These are phyloP conservation scores for Dactylellina cionopaga DNA, from an alignment of 2,329 filamentous ascomycete genomes.

Conservation along the genomic window DNA sequence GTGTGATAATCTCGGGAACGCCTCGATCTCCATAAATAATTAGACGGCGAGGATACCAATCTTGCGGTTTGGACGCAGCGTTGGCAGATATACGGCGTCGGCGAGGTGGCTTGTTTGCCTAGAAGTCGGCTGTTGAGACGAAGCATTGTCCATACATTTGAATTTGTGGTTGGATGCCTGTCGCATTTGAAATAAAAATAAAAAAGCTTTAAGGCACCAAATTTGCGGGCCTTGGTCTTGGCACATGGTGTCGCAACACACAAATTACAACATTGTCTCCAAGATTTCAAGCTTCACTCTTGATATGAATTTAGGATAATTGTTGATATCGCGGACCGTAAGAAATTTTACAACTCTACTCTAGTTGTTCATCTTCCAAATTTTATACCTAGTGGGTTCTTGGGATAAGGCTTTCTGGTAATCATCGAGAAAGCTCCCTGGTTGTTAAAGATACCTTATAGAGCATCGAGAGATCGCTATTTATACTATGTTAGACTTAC, in stretches of 20 bases:
- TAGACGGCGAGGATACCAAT: slow-evolving; percentile 32
- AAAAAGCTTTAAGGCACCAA: neutral
- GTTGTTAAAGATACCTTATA: too few species aligned
- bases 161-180: slow-evolving; percentile 24
- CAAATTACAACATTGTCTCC: slow-evolving; percentile 18
- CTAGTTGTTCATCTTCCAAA: too few species aligned
- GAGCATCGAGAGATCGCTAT: too few species aligned
- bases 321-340: too few species aligned
- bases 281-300: neutral
- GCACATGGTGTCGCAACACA: slow-evolving; percentile 15
- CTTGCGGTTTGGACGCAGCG: slow-evolving; percentile 37
- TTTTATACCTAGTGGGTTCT: too few species aligned
- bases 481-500: too few species aligned
- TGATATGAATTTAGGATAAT: too few species aligned
- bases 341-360: too few species aligned
- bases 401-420: too few species aligned
- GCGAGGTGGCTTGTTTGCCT: slow-evolving; percentile 52
- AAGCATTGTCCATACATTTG: slow-evolving; percentile 42
- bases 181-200: slow-evolving; percentile 26
- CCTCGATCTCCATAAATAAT: slow-evolving; percentile 2
- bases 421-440: too few species aligned
- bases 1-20: slow-evolving; percentile 33
- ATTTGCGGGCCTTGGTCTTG: slow-evolving; percentile 14
- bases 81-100: slow-evolving; percentile 44
- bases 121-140: slow-evolving; percentile 48